Base-by-base conservation (phyloP, 257 asterid species). In the Eucommia ulmoides region DNA sequence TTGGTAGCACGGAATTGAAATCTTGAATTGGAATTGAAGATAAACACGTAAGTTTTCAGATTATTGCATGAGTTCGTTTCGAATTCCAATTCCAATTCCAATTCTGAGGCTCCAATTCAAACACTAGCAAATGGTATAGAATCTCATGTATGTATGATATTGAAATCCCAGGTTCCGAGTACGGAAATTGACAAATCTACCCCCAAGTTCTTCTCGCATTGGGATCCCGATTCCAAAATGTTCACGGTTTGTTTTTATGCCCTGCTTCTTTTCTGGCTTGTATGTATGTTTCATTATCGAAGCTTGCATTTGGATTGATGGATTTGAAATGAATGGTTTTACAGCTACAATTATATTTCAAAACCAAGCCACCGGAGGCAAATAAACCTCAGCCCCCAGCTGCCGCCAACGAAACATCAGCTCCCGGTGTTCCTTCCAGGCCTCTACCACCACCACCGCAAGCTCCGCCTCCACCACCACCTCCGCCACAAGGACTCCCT, bases 151-250 rank as follows among this genome's bases (percentile, higher is more conserved):
- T n/a, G n/a, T n/a, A n/a, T n/a, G n/a, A n/a, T n/a, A n/a, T n/a
- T n/a, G n/a, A n/a, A n/a, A 49, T 50, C 51, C 47, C 55, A 88
- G 95, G 99, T 91, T 66, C 99, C 99, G 23, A 87, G 99, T 65
- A 75, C 67, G 10, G 97, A 91, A 78, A 76, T 91, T 18, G 99
- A 91, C 63, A 91, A 91, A 68, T 75, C 99, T 51, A 87, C 99
- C 44, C 95, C 99, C 51, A 91, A 91, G 64, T 91, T 91, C 76
- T 91, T 87, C 73, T 81, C 99, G 24, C 95, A 86, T 58, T 91
- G 97, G 99, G 97, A 83, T 71, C 94, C 94, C 26, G 99, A 91
- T 70, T 77, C 97, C 0, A 87, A 91, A 74, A 91, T 87, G 99
- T 91, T 91, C 64, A 87, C 95, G 62, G 94, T 88, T 63, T 9